Base-by-base conservation (phyloP, 495 filamentous ascomycete species). In the Trichoderma virens region DNA sequence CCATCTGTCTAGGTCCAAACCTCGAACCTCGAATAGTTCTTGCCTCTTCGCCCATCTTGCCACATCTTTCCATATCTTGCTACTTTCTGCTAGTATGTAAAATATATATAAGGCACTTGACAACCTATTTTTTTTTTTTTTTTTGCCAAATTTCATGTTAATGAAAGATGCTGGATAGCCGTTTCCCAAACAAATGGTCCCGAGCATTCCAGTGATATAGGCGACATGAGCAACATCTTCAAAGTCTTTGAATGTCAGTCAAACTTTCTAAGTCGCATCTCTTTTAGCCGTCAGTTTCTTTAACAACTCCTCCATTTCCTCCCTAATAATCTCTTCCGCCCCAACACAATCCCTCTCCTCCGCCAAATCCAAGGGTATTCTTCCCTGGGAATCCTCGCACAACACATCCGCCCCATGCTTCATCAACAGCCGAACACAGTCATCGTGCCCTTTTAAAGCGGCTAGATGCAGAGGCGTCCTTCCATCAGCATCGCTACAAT, bases 351-450 rank as follows among this genome's bases (percentile, higher is more conserved):
- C 20, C 23, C 20, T 54, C 16, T 54, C 45, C 28, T 60, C 59
- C 6, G 59, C 59, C 6, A 60, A 38, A 38, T 60, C 59, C 30
- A 60, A 11, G 8, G 59, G 59, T 34, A 60, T 60, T 18, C 8
- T 32, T 16, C 59, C 59, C 1, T 34, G 18, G 5, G 2, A 1
- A 38, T 60, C 59, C 59, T 60, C 28, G 3, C 9, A n/a, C 28
- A 60, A 34, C 59, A 60, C 59, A 60, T 60, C 59, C 5, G 28
- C 59, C 59, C 59, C 59, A 38, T 60, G 59, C 30, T 60, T 38
- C 30, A 60, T 32, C 4, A 60, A 9, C 32, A 60, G 8, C 18
- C 6, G 59, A 3, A 60, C 28, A 60, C 59, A 60, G 28, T 60
- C 59, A 60, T 18, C 32, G 16, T 38, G 59, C 8, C 59, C 59